Evolutionary conservation across 1,284 basidiomycete genomes (phyloP).

Genomic region (Trametes sp.): DNA sequence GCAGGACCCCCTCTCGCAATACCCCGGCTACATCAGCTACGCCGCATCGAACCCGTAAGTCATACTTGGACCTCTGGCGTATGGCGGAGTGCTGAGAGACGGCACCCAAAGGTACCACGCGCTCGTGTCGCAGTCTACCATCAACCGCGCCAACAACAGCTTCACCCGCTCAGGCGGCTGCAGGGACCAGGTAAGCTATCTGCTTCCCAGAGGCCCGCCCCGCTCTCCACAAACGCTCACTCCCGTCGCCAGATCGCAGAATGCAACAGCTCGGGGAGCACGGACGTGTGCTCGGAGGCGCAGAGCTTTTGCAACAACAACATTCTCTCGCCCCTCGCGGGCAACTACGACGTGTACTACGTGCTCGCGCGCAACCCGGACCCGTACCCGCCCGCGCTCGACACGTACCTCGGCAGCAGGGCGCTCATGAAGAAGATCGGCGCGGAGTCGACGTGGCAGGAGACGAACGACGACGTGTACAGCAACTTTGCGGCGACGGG

Average conservation of each 20-base stretch:
- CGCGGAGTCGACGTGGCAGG: conserved; percentile 57
- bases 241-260: conserved; percentile 49
- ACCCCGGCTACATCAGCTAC: conserved; percentile 63
- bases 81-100: not conserved
- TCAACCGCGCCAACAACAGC: conserved; percentile 52
- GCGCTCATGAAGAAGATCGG: conserved; percentile 53
- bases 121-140: conserved; percentile 52
- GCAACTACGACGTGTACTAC: conserved; percentile 54
- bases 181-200: conserved; percentile 48
- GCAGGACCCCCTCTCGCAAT: conserved; percentile 64
- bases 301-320: conserved; percentile 63
- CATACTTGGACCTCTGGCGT: not conserved
- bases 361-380: conserved; percentile 56
- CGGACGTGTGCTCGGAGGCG: conserved; percentile 58
- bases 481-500: conserved; percentile 65
- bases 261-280: conserved; percentile 56
- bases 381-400: too few species aligned
- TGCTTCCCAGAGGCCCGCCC: not conserved
- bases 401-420: conserved; percentile 48
- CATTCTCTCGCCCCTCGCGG: conserved; percentile 58
- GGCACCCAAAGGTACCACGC: conserved; percentile 51
- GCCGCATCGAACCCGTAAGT: conserved; percentile 55
- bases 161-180: conserved; percentile 58
- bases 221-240: not conserved
- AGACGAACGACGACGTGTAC: conserved; percentile 56